Evolutionary conservation across 768 basidiomycete genomes (phyloP).

Genomic region (Leucosporidium creatinivorum): DNA sequence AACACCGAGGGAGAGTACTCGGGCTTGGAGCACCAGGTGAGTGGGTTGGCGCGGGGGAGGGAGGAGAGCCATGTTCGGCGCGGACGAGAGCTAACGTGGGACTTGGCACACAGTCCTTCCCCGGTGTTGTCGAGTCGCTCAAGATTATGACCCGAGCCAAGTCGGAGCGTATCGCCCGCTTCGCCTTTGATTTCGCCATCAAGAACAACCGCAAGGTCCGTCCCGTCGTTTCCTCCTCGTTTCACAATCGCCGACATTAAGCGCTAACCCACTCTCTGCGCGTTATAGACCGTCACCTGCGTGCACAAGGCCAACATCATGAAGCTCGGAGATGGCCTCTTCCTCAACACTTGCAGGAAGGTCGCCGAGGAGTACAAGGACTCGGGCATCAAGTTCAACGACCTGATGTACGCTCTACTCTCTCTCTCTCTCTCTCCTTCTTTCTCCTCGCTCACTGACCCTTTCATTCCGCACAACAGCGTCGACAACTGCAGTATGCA

Average conservation of each 20-base stretch:
- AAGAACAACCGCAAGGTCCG: conserved; percentile 94
- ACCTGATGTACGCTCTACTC: conserved; percentile 63
- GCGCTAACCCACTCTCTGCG: neutral
- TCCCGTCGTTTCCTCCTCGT: neutral
- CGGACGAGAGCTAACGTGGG: neutral
- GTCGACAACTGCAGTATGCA: conserved; percentile 77
- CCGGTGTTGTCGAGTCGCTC: conserved; percentile 95
- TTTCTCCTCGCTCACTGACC: neutral
- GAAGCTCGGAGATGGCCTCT: conserved; percentile 96
- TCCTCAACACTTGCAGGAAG: conserved; percentile 94
- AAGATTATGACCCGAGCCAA: conserved; percentile 94
- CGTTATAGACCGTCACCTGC: conserved; percentile 85
- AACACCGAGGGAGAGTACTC: conserved; percentile 99
- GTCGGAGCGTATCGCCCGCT: conserved; percentile 90
- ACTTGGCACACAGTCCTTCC: conserved; percentile 58
- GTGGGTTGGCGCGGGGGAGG: no score
- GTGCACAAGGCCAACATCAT: conserved; percentile 99
- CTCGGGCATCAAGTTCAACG: conserved; percentile 81
- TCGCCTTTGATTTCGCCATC: conserved; percentile 96
- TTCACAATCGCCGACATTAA: neutral
- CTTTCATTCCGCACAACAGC: neutral
- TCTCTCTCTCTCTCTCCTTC: neutral
- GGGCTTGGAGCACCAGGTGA: conserved; percentile 80
- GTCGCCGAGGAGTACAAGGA: conserved; percentile 95
- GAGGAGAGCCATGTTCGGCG: no score